Percentiles rank a stretch among this genome's conserved stretches.
These are phyloP conservation scores for Rhodotorula sp. DNA, from an alignment of 1,284 basidiomycete genomes.

Conservation along the genomic window DNA sequence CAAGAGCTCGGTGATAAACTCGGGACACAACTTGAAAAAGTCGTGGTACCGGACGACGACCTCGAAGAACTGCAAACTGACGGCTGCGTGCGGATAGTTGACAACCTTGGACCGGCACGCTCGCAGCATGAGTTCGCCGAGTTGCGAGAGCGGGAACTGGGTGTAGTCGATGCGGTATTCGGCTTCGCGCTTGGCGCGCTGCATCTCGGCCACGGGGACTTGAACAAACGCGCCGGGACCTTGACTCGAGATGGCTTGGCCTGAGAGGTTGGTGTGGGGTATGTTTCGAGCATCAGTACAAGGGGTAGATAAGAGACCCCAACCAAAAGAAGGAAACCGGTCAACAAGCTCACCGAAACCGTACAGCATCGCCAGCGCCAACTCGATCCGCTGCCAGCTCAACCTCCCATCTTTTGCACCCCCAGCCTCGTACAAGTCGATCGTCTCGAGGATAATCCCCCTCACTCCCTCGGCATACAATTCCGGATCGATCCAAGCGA, in stretches of 20 bases:
- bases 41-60: conserved; percentile 87
- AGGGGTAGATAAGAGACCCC: no score
- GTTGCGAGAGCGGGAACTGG: conserved; percentile 78
- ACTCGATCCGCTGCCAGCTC: conserved; percentile 91
- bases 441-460: conserved; percentile 67
- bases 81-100: conserved; percentile 78
- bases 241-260: conserved; percentile 33
- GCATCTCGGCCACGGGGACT: conserved; percentile 36
- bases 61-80: conserved; percentile 93
- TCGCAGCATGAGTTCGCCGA: conserved; percentile 84
- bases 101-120: conserved; percentile 81
- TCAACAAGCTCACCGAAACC: no score
- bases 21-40: conserved; percentile 89
- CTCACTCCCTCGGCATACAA: conserved; percentile 72
- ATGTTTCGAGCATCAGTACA: not conserved
- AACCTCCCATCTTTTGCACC: conserved; percentile 56
- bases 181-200: conserved; percentile 35
- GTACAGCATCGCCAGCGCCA: conserved; percentile 86
- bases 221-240: conserved; percentile 40
- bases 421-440: conserved; percentile 58
- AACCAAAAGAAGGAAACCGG: no score
- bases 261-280: no score
- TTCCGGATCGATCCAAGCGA: conserved; percentile 74
- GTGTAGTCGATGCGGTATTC: conserved; percentile 66
- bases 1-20: conserved; percentile 78